Conservation (phyloP, 1,139 yeast species). For the Zygosaccharomyces sapae region DNA sequence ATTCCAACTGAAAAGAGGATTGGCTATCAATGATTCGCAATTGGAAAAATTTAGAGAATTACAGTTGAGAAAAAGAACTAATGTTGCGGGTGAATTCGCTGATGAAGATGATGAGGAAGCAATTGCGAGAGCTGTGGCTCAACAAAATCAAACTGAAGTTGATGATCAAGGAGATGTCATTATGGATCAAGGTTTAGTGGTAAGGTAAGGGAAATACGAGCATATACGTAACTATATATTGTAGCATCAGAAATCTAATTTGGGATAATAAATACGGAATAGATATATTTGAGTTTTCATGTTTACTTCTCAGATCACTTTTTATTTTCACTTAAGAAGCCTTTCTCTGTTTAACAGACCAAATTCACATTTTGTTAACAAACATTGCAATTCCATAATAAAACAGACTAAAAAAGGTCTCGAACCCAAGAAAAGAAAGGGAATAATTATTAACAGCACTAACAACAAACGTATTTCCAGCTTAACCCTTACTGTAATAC, state of each 20-base stretch:
- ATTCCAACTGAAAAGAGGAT: conserved; percentile 38
- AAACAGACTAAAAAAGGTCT: too few species aligned
- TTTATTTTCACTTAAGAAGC: too few species aligned
- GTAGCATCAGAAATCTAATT: background rate
- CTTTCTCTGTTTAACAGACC: too few species aligned
- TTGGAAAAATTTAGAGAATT: conserved; percentile 19
- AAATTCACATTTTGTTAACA: conserved; percentile 5
- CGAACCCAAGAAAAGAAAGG: too few species aligned
- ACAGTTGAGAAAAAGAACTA: conserved; percentile 11
- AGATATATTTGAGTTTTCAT: too few species aligned
- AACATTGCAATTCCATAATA: background rate
- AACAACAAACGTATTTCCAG: too few species aligned
- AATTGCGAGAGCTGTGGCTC: conserved; percentile 4
- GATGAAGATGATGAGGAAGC: conserved; percentile 11
- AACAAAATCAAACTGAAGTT: conserved; percentile 10
- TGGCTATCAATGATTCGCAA: conserved; percentile 26
- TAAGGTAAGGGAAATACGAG: conserved; percentile 6
- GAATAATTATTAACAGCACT: too few species aligned
- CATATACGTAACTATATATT: background rate
- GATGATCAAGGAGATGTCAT: conserved; percentile 16
- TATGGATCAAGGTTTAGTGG: conserved; percentile 15
- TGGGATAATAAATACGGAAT: background rate
- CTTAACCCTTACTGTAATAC: too few species aligned
- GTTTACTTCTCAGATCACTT: background rate
- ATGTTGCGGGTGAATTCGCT: conserved; percentile 15